phyloP scores from a whole-genome alignment of 2,329 filamentous ascomycete genomes.

The Canariomyces notabilis region DNA sequence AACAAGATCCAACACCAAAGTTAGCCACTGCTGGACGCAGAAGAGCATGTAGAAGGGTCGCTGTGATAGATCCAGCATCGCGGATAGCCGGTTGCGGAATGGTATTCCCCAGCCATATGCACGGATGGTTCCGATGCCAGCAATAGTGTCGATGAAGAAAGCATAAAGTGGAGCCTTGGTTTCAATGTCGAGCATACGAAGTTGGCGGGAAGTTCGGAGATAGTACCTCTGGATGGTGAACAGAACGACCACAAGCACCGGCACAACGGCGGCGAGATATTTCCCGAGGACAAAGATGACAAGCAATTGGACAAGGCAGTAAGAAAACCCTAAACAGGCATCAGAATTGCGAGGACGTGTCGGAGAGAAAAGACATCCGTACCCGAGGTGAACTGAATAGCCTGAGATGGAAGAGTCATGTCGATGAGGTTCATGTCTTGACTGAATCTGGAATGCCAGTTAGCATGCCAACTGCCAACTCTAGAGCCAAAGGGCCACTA shows the following conservation, averaged over 20 bases:
- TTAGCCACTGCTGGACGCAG: constrained; percentile 52
- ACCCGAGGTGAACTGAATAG: too few species aligned
- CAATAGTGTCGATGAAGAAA: constrained; percentile 42
- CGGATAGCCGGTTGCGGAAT: constrained; percentile 41
- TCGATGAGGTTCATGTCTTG: constrained; percentile 30
- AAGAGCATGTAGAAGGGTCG: constrained; percentile 53
- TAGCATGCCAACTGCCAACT: too few species aligned
- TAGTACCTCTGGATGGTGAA: constrained; percentile 43
- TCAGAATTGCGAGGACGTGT: too few species aligned
- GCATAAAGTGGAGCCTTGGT: constrained; percentile 46
- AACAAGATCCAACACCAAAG: constrained; percentile 34
- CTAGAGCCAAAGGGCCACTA: too few species aligned
- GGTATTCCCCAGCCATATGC: constrained; percentile 49
- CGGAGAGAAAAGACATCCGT: too few species aligned
- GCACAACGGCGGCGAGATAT: too few species aligned
- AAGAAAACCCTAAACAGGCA: too few species aligned
- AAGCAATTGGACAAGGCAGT: too few species aligned
- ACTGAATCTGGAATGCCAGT: too few species aligned
- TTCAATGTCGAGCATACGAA: constrained; percentile 50
- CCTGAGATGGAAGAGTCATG: constrained; percentile 25
- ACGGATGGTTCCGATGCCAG: constrained; percentile 45
- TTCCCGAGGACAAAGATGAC: too few species aligned
- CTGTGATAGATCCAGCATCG: constrained; percentile 49
- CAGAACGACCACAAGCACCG: too few species aligned
- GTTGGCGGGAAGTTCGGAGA: constrained; percentile 46